These are phyloP conservation scores for Ganoderma meredithae DNA, from an alignment of 1,284 basidiomycete species.

Conservation along the genomic window DNA sequence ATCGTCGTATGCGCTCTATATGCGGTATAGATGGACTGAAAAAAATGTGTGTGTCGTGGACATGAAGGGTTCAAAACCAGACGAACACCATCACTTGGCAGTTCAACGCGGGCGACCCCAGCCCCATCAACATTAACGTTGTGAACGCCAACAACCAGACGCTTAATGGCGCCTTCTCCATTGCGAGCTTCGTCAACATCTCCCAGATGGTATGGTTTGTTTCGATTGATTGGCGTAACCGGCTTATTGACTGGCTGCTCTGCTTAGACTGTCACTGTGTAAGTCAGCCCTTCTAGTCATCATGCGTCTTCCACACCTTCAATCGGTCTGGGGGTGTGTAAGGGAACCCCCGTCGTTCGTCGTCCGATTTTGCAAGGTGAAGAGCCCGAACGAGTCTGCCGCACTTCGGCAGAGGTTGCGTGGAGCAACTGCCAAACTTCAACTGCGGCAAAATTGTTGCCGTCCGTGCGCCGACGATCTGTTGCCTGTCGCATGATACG, in stretches of 20 bases:
- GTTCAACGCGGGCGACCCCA: conserved; percentile 44
- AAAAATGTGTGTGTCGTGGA: background rate
- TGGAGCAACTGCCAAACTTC: background rate
- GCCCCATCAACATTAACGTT: conserved; percentile 44
- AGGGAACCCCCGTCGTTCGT: background rate
- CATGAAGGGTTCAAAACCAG: conserved; percentile 45
- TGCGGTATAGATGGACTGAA: background rate
- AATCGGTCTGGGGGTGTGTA: background rate
- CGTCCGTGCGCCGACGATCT: background rate
- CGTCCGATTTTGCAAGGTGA: background rate
- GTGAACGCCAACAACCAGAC: conserved; percentile 44
- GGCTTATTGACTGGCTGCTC: background rate
- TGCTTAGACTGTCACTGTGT: conserved; percentile 35
- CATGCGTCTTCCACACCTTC: background rate
- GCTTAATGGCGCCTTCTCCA: conserved; percentile 48
- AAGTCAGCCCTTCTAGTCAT: conserved; percentile 18
- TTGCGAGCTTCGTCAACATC: conserved; percentile 44
- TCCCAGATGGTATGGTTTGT: conserved; percentile 38
- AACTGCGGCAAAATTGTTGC: background rate
- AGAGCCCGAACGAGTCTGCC: background rate
- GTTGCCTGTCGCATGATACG: background rate
- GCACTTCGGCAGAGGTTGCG: background rate
- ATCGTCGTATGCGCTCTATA: background rate
- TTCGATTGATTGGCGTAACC: background rate
- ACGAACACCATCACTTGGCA: conserved; percentile 48